Percentiles rank a stretch among this genome's conserved stretches.
Conservation (phyloP, 23 red algal genomes). For the Cyanidium caldarium region DNA sequence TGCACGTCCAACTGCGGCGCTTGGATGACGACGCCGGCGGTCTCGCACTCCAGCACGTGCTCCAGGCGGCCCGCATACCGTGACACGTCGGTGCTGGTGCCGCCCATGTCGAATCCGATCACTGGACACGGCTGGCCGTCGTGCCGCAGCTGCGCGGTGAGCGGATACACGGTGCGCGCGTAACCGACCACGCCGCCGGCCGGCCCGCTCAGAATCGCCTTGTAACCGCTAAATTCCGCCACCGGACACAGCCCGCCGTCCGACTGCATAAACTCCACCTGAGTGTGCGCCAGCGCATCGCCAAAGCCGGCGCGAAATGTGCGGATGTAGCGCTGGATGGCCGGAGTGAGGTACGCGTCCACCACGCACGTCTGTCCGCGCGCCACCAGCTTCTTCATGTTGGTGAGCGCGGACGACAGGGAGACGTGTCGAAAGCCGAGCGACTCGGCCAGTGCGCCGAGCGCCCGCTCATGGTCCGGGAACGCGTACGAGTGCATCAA, state of each 20-base stretch:
- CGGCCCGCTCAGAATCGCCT: slow-evolving; percentile 80
- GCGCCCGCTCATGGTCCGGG: slow-evolving; percentile 37
- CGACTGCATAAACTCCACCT: slow-evolving; percentile 95
- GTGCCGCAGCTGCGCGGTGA: not conserved
- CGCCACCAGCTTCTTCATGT: slow-evolving; percentile 76
- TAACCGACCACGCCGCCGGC: slow-evolving; percentile 93
- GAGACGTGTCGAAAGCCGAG: slow-evolving; percentile 56
- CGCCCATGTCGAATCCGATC: slow-evolving; percentile 98
- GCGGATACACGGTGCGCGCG: slow-evolving; percentile 16
- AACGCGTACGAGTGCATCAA: slow-evolving; percentile 82
- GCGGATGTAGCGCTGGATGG: slow-evolving; percentile 43
- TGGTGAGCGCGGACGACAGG: slow-evolving; percentile 41
- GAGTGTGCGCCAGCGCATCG: slow-evolving; percentile 18
- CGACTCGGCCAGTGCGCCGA: slow-evolving; percentile 22
- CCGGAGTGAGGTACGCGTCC: slow-evolving; percentile 89
- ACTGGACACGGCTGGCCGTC: slow-evolving; percentile 18
- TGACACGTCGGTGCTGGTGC: slow-evolving; percentile 93
- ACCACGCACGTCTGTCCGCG: slow-evolving; percentile 60
- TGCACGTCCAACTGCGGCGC: slow-evolving; percentile 94
- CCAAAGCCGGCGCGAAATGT: slow-evolving; percentile 54
- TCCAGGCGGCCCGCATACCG: slow-evolving; percentile 78
- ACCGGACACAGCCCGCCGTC: slow-evolving; percentile 80
- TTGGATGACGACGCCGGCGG: slow-evolving; percentile 79
- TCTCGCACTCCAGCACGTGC: slow-evolving; percentile 74
- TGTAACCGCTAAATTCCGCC: slow-evolving; percentile 53